Evolutionary conservation across 2,329 filamentous ascomycete species (phyloP), one percentile per base, ranked within the genome.

Genomic region (Coleophoma cylindrospora): DNA sequence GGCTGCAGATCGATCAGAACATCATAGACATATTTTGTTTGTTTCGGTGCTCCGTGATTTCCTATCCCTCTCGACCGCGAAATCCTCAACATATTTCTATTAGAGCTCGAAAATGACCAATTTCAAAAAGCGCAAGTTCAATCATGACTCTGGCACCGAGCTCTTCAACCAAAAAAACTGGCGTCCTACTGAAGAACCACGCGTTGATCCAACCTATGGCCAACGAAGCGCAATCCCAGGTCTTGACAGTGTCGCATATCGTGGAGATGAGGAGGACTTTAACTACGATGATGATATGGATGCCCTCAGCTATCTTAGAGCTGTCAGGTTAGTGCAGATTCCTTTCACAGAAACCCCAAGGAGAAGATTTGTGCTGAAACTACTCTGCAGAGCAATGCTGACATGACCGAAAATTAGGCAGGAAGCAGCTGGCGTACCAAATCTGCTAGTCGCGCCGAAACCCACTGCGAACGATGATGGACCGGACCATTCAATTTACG

Each of bases 391-490:
- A 53, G 19, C 22, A 40, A 50, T 50, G 50, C 59, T 77, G 64
- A 74, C 70, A 69, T 75, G 71, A 74, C 71, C 74, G 64, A 37
- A 22, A 33, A 36, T 34, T 59, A 94, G 89, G 71, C 77, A 81
- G 57, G 84, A 95, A 79, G 89, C 89, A n/a, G 81, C 74, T 53
- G 70, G 74, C 10, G 85, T 95, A 34, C 89, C 89, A 1, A 78
- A 84, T 57, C 71, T 94, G 11, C 76, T 94, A 47, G 78, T 83
- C 43, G 87, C 84, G 1, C 76, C 81, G 5, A 78, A 74, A 56
- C 50, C 68, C 34, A 56, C 64, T 13, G 52, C 57, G 40, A 61
- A 64, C 10, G 57, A 57, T 8, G 64, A 68, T 10, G 59, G 64
- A n/a, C 22, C 57, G 14, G 72, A 76, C 51, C 65, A 68, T 46